These are phyloP conservation scores for Carex parvula DNA, from an alignment of 176 grass and related monocot species.

Conservation along the genomic window DNA sequence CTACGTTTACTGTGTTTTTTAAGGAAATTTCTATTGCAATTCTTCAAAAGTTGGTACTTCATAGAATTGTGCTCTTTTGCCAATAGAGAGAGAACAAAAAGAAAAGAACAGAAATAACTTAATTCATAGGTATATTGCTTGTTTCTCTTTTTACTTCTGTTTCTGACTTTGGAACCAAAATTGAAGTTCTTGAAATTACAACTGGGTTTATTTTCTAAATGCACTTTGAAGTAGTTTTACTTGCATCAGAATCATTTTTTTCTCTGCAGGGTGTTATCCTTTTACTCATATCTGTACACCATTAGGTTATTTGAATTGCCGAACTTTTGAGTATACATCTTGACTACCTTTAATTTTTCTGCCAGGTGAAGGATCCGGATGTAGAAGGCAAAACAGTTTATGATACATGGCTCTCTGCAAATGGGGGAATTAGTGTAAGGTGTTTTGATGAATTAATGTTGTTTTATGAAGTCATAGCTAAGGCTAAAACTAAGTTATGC, in stretches of 20 bases:
- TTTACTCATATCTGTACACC: background rate
- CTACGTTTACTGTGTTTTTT: background rate
- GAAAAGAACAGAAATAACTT: background rate
- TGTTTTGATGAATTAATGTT: conserved; percentile 14
- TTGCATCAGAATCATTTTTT: background rate
- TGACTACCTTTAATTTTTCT: background rate
- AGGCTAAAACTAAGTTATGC: background rate
- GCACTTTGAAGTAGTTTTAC: background rate
- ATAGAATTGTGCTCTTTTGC: background rate
- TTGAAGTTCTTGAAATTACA: background rate
- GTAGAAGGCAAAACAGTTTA: conserved; percentile 56
- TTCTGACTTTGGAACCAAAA: background rate
- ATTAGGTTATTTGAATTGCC: background rate
- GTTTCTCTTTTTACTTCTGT: background rate
- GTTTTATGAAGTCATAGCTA: background rate
- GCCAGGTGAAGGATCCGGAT: conserved; percentile 87
- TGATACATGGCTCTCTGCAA: conserved; percentile 63
- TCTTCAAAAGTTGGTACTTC: background rate
- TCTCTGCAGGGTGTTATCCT: background rate
- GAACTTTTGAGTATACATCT: background rate
- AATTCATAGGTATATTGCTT: background rate
- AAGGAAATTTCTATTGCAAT: background rate
- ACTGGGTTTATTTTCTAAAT: background rate
- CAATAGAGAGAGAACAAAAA: background rate
- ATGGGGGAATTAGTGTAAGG: conserved; percentile 62